A percentile compares a stretch with the other conserved stretches of the same genome.
phyloP scores from a whole-genome alignment of 1,284 basidiomycete species.

The Paramarasmius palmivorus region DNA sequence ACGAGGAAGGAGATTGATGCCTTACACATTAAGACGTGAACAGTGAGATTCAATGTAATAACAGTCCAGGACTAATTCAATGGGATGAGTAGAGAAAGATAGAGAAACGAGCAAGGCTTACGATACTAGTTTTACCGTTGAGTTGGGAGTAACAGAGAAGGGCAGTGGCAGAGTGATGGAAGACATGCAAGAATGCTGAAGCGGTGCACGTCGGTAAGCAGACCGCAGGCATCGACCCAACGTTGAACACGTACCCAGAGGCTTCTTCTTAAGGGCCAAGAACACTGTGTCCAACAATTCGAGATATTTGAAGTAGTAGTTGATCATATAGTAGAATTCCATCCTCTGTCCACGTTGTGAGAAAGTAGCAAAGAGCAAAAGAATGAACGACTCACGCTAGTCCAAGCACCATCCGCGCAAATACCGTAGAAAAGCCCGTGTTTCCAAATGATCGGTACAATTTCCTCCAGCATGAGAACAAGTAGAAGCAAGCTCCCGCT shows the following conservation, averaged over 20 bases:
- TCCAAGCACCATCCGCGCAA: conserved; percentile 82
- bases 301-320: conserved; percentile 96
- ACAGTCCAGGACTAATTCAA: conserved; percentile 87
- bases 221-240: conserved; percentile 4
- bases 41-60: conserved; percentile 89
- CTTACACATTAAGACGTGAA: conserved; percentile 98
- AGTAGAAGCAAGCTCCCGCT: conserved; percentile 82
- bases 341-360: conserved; percentile 52
- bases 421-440: conserved; percentile 77
- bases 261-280: conserved; percentile 98
- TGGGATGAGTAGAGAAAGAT: conserved; percentile 15
- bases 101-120: conserved; percentile 36
- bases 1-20: conserved; percentile 16
- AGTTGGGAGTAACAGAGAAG: conserved; percentile 93
- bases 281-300: conserved; percentile 96
- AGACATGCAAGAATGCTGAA: conserved; percentile 94
- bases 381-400: conserved; percentile 57
- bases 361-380: conserved; percentile 13
- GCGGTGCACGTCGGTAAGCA: conserved; percentile 6
- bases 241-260: conserved; percentile 64
- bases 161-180: conserved; percentile 99
- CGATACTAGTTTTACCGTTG: conserved; percentile 89
- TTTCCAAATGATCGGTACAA: conserved; percentile 74
- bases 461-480: conserved; percentile 87
- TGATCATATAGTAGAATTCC: conserved; percentile 96